phyloP scores from a whole-genome alignment of 2,329 filamentous ascomycete species.

The Rhexocercosporidium sp. region DNA sequence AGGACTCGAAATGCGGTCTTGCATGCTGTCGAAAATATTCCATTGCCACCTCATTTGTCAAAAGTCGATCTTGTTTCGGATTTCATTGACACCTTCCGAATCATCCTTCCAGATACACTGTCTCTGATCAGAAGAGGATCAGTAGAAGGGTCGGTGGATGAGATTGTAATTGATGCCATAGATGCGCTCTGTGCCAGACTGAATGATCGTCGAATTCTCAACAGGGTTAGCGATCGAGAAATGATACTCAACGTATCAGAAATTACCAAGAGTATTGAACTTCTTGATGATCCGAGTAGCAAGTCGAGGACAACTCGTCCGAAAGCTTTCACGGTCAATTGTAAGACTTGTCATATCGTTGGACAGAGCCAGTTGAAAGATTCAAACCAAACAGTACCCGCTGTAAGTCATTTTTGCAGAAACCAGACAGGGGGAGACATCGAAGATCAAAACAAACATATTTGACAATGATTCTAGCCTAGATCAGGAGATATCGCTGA shows the following conservation, averaged over 20 bases:
- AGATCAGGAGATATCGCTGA: slow-evolving; percentile 16
- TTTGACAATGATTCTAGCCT: neutral
- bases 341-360: slow-evolving; percentile 44
- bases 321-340: slow-evolving; percentile 46
- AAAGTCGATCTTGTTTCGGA: slow-evolving; percentile 44
- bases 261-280: slow-evolving; percentile 43
- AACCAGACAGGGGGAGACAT: too few species aligned
- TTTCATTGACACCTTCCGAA: slow-evolving; percentile 45
- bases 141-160: slow-evolving; percentile 39
- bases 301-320: slow-evolving; percentile 40
- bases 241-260: slow-evolving; percentile 45
- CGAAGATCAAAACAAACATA: neutral
- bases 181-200: slow-evolving; percentile 44
- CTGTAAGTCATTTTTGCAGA: slow-evolving; percentile 34
- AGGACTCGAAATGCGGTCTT: slow-evolving; percentile 46
- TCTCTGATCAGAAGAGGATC: slow-evolving; percentile 38
- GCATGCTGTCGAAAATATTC: slow-evolving; percentile 44
- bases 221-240: slow-evolving; percentile 49
- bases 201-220: slow-evolving; percentile 44
- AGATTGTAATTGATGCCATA: slow-evolving; percentile 46
- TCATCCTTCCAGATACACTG: slow-evolving; percentile 47
- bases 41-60: slow-evolving; percentile 43
- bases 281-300: slow-evolving; percentile 45
- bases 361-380: slow-evolving; percentile 45
- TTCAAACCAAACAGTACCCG: slow-evolving; percentile 37